Evolutionary conservation across 176 grass and related monocot genomes (phyloP).

Genomic region (Tillandsia leiboldiana): DNA sequence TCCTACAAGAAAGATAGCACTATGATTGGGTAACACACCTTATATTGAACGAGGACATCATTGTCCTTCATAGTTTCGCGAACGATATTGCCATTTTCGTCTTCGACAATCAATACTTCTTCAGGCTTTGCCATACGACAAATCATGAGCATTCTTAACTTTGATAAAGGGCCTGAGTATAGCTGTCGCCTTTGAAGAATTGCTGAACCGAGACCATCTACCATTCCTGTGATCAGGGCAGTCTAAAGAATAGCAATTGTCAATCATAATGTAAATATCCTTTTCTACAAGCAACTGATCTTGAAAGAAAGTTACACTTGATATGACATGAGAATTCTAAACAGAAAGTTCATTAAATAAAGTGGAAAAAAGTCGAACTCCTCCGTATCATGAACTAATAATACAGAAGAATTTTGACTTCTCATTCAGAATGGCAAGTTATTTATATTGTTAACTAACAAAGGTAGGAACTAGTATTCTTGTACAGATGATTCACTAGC

Average conservation of each 20-base stretch:
- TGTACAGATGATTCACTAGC: slow-evolving; percentile 18
- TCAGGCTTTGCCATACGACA: slow-evolving; percentile 99
- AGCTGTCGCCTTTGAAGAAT: slow-evolving; percentile 87
- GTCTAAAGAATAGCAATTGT: slow-evolving; percentile 23
- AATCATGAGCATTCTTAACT: slow-evolving; percentile 94
- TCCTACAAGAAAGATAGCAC: not conserved
- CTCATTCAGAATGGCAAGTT: too few species aligned
- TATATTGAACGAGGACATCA: slow-evolving; percentile 98
- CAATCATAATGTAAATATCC: not conserved
- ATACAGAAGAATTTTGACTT: too few species aligned
- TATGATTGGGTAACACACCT: slow-evolving; percentile 37
- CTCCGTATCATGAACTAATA: too few species aligned
- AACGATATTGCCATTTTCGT: slow-evolving; percentile 99
- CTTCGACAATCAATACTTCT: slow-evolving; percentile 97
- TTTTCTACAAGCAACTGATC: too few species aligned
- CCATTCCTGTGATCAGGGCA: slow-evolving; percentile 58
- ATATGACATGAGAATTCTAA: too few species aligned
- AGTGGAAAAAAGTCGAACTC: too few species aligned
- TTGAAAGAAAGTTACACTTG: too few species aligned
- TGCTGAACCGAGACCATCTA: slow-evolving; percentile 61
- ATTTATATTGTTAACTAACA: too few species aligned
- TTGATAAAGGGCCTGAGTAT: slow-evolving; percentile 72
- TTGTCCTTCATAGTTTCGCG: slow-evolving; percentile 99
- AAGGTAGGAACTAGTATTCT: not conserved
- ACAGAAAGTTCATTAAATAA: too few species aligned